A percentile compares a stretch with the other conserved stretches of the same genome.
These are phyloP conservation scores for Pseudocercospora macadamiae DNA, from an alignment of 2,329 filamentous ascomycete genomes.

Conservation along the genomic window DNA sequence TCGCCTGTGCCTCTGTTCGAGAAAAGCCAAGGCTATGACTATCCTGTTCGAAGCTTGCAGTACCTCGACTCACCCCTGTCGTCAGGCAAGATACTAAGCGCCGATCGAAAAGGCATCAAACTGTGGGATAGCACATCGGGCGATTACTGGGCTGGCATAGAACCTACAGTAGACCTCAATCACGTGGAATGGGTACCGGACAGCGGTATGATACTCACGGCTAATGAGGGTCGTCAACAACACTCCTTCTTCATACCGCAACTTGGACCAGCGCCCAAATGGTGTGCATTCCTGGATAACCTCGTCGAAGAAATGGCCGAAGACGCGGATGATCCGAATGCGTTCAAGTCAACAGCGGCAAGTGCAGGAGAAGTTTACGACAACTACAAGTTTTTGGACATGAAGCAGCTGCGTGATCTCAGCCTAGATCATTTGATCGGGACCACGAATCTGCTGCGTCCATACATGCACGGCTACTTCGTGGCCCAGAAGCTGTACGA, in stretches of 20 bases:
- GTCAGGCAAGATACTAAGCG: constrained; percentile 53
- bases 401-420: constrained; percentile 80
- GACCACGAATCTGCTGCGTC: constrained; percentile 83
- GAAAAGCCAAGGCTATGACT: constrained; percentile 96
- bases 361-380: constrained; percentile 79
- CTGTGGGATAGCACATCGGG: constrained; percentile 86
- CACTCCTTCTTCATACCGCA: constrained; percentile 95
- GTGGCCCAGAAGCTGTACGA: constrained; percentile 94
- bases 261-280: constrained; percentile 87
- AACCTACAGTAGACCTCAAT: constrained; percentile 93
- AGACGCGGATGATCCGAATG: constrained; percentile 64
- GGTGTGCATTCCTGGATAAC: constrained; percentile 96
- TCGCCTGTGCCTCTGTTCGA: constrained; percentile 81
- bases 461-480: constrained; percentile 99
- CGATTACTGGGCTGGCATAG: constrained; percentile 90
- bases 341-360: constrained; percentile 50
- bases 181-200: constrained; percentile 90
- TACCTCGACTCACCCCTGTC: constrained; percentile 61
- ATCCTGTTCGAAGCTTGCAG: constrained; percentile 81
- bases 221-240: constrained; percentile 94
- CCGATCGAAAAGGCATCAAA: constrained; percentile 96
- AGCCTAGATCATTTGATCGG: constrained; percentile 88
- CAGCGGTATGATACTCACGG: constrained; percentile 92
- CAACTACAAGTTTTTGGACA: constrained; percentile 97
- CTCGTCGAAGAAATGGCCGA: constrained; percentile 99